Percentiles rank a stretch among this genome's conserved stretches.
phyloP scores from a whole-genome alignment of 257 asterid genomes.

The Schizonepeta tenuifolia region DNA sequence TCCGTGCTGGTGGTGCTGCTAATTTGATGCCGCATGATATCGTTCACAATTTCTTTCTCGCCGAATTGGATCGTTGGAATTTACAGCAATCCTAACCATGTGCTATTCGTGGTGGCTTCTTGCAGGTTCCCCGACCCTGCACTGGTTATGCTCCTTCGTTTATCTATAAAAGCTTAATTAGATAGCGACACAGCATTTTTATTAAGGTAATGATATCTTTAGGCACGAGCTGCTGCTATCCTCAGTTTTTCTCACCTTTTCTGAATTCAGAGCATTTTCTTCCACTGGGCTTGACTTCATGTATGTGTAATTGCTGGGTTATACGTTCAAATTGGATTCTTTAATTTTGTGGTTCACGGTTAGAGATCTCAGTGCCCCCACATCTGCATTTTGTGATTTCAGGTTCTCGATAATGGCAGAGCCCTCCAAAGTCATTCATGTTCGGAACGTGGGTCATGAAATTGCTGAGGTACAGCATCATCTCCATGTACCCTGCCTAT shows the following conservation, averaged over 20 bases:
- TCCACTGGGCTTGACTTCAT: slow-evolving; percentile 16
- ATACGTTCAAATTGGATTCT: no score
- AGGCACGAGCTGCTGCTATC: slow-evolving; percentile 16
- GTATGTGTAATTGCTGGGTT: no score
- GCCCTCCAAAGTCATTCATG: slow-evolving; percentile 94
- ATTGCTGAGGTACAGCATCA: slow-evolving; percentile 76
- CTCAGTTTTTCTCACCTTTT: slow-evolving; percentile 10
- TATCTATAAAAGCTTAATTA: slow-evolving; percentile 26
- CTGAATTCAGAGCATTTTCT: not conserved
- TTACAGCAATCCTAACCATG: slow-evolving; percentile 22
- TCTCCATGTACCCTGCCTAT: slow-evolving; percentile 1
- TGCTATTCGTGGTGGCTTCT: not conserved
- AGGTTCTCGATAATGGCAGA: slow-evolving; percentile 70
- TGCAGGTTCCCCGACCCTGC: slow-evolving; percentile 12
- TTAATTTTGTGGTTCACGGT: slow-evolving; percentile 1
- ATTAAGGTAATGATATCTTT: slow-evolving; percentile 14
- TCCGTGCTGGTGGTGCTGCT: slow-evolving; percentile 22
- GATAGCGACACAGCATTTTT: slow-evolving; percentile 11
- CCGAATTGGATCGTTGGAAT: slow-evolving; percentile 23
- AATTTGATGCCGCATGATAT: slow-evolving; percentile 18
- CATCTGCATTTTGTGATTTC: slow-evolving; percentile 34
- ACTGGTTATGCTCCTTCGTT: not conserved
- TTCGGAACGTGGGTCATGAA: slow-evolving; percentile 97
- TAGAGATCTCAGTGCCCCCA: not conserved
- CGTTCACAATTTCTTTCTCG: slow-evolving; percentile 12